Evolutionary conservation across 2,329 filamentous ascomycete species (phyloP).

Genomic region (Trichoderma sp.): DNA sequence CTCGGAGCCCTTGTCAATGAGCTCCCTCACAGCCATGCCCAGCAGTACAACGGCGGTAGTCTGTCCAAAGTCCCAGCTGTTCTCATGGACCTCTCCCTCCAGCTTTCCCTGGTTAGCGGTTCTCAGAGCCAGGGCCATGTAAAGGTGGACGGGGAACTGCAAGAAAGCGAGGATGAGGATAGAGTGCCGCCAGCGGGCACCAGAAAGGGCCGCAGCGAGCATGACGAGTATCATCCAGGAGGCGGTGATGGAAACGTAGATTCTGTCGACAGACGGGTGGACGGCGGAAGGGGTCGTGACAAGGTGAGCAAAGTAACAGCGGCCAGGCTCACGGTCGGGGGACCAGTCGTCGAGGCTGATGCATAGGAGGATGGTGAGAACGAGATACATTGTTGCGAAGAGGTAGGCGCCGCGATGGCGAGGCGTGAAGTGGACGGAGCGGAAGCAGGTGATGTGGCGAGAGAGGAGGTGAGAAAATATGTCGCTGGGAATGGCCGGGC

Average conservation of each 20-base stretch:
- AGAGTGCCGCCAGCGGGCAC: conserved; percentile 20
- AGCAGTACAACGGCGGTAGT: conserved; percentile 31
- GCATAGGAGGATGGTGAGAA: conserved; percentile 29
- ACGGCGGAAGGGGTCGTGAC: conserved; percentile 19
- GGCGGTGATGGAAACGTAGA: conserved; percentile 26
- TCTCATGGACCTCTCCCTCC: conserved; percentile 23
- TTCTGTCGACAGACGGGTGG: conserved; percentile 28
- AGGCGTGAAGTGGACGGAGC: conserved; percentile 18
- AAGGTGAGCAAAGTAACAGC: conserved; percentile 28
- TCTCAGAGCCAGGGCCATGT: conserved; percentile 32
- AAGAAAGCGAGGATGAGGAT: conserved; percentile 29
- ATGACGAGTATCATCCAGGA: conserved; percentile 25
- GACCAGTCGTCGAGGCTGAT: conserved; percentile 28
- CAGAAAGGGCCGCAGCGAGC: conserved; percentile 22
- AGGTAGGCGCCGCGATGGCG: conserved; percentile 30
- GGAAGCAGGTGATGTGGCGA: neutral
- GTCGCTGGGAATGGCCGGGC: neutral
- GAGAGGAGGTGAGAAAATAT: neutral
- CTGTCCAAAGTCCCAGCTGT: conserved; percentile 34
- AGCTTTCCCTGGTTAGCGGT: conserved; percentile 28
- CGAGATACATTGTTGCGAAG: conserved; percentile 30
- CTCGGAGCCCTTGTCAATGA: conserved; percentile 25
- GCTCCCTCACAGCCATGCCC: conserved; percentile 24
- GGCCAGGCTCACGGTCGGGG: conserved; percentile 24
- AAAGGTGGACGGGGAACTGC: conserved; percentile 33